phyloP scores from a whole-genome alignment of 192 early-diverging fungal species.

The Dissophora globulifera region DNA sequence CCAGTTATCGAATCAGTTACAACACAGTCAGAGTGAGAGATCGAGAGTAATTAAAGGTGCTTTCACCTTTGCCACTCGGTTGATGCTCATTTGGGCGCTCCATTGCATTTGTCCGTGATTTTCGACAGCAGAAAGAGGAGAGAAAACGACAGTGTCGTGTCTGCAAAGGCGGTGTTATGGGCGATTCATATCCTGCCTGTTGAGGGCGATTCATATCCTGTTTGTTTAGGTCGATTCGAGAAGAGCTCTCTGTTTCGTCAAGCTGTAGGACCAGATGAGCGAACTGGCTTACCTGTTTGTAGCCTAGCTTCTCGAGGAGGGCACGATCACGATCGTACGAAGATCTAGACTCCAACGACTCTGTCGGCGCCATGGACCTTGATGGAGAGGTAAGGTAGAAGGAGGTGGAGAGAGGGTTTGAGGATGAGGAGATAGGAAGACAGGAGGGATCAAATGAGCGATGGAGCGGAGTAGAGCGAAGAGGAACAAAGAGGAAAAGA shows the following conservation, averaged over 20 bases:
- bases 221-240: too few relatives aligned
- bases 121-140: too few relatives aligned
- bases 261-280: background rate
- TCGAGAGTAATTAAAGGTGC: too few relatives aligned
- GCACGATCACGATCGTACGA: conserved; percentile 47
- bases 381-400: background rate
- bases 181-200: too few relatives aligned
- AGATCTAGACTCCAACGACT: conserved; percentile 29
- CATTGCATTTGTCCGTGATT: too few relatives aligned
- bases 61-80: too few relatives aligned
- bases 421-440: background rate
- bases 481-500: background rate
- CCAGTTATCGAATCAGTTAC: too few relatives aligned
- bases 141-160: too few relatives aligned
- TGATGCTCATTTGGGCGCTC: too few relatives aligned
- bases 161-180: too few relatives aligned
- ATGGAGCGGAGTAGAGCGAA: background rate
- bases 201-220: too few relatives aligned
- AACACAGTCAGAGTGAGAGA: background rate
- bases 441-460: background rate
- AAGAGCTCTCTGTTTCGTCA: too few relatives aligned
- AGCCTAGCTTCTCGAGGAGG: conserved; percentile 53
- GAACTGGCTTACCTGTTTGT: conserved; percentile 45
- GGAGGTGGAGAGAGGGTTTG: background rate
- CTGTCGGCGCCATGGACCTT: conserved; percentile 26